Evolutionary conservation across 108 stramenopile genomes (phyloP).

Genomic region (Pseudonitzschia multiseries): DNA sequence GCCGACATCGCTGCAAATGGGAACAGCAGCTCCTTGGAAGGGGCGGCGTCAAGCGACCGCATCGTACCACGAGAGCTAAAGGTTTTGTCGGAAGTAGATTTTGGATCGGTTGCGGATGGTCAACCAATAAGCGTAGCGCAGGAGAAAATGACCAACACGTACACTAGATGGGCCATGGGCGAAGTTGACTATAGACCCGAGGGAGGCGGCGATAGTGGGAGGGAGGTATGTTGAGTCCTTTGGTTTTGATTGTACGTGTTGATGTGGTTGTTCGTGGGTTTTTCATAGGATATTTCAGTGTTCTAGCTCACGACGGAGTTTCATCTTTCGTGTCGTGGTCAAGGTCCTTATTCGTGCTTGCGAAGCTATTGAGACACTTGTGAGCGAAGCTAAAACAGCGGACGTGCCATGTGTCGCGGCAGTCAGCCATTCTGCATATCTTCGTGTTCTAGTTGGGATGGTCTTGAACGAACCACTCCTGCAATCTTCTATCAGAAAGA

Average conservation of each 20-base stretch:
- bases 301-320: neutral
- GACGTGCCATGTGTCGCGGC: conserved; percentile 40
- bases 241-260: neutral
- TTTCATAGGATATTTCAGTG: neutral
- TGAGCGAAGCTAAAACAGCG: conserved; percentile 17
- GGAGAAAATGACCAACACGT: conserved; percentile 52
- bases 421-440: conserved; percentile 69
- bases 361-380: conserved; percentile 36
- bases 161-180: conserved; percentile 65
- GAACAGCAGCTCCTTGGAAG: neutral
- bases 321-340: neutral
- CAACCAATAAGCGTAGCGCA: conserved; percentile 45
- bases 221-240: conserved; percentile 47
- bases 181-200: conserved; percentile 51
- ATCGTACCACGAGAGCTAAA: conserved; percentile 23
- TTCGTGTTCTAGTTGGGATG: conserved; percentile 56
- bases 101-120: conserved; percentile 65
- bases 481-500: conserved; percentile 47
- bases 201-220: conserved; percentile 67
- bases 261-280: neutral
- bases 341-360: conserved; percentile 27
- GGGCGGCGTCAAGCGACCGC: neutral
- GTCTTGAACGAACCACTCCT: conserved; percentile 52
- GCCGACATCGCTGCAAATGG: conserved; percentile 42
- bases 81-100: conserved; percentile 69